Base-by-base conservation (phyloP, 768 basidiomycete species). In the Suillus luteus region DNA sequence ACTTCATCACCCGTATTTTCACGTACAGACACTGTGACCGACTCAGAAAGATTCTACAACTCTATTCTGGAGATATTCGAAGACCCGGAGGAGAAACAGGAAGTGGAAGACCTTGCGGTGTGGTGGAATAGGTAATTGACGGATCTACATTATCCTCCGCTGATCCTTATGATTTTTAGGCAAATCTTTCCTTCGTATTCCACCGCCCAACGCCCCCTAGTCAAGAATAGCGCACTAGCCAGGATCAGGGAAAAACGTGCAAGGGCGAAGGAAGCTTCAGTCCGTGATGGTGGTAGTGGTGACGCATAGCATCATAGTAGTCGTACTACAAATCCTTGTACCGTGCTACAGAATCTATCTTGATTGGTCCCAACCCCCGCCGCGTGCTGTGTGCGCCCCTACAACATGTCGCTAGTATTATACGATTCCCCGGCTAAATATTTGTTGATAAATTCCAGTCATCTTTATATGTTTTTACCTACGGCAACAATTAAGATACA, bases 11-110 rank as follows among this genome's bases (percentile, higher is more conserved):
- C 64, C 10, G 62, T 65, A 0, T 72, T 72, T 49, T 70, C 62
- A 6, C 22, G 58, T 17, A 68, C 70, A 3, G 72, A 72, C 51
- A 64, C 48, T 1, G 49, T 68, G 3, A 70, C 69, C 0, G 68
- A 74, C 60, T 72, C 72, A 2, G 69, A 74, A 58, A 40, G 52
- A 10, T 72, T 74, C 62, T 73, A 71, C 54, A 62, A 60, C 15
- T 63, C 62, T 22, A 59, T 74, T 19, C 38, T 71, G 8, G 68
- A 67, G 17, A 49, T 72, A 1, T 61, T 73, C 3, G 60, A 73
- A 33, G 69, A 73, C 57, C 62, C 60, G 2, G 66, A 70, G 3
- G 68, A 73, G 64, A 55, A 60, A 1, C 60, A 61, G 33, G 71
- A 72, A 27, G 71, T 69, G 2, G 37, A 67, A 19, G 43, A 62